Base-by-base conservation (phyloP, 495 filamentous ascomycete species). In the Neurospora sp. region DNA sequence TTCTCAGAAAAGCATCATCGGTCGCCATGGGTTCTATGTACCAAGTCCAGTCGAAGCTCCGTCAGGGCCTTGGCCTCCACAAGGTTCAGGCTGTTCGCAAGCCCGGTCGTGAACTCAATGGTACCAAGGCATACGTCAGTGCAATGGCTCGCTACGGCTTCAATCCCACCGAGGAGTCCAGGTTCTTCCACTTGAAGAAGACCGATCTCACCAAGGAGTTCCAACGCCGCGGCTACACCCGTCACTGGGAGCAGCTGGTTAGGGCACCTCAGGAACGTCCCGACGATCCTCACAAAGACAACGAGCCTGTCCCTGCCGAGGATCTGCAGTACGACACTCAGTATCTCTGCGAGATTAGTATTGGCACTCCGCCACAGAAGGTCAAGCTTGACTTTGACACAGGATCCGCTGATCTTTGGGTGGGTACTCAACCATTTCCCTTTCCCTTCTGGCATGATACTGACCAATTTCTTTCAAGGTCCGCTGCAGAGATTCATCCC, bases 341-440 rank as follows among this genome's bases (percentile, higher is more conserved):
- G 83, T 93, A 93, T 76, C 85, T 94, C 40, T 91, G 88, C 70
- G 83, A 87, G 70, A 87, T 94, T 54, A 73, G 78, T 7, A 90
- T 94, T 76, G 92, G 92, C 38, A 91, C 88, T 1, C 91, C 91
- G 11, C 82, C 84, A 3, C 91, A 94, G 84, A 89, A 81, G 45
- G 70, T 93, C 72, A 86, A 83, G 69, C 78, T 94, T 69, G 90
- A 93, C 78, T 93, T 94, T 75, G 92, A 95, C 81, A 93, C 92
- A 38, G 92, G 91, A 13, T 92, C 90, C 62, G 85, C 90, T 8
- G 92, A 94, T 85, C 84, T 93, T 45, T 95, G 91, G 92, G 91
- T 94, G 85, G 73, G 86, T 77, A 66, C 28, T 19, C 15, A 21
- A 38, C 4, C 36, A 21, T 4, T 42, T 11, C 31, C 6, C 13